A percentile compares a stretch with the other conserved stretches of the same genome.
These are phyloP conservation scores for Puccinia novopanici DNA, from an alignment of 1,284 basidiomycete species.

Conservation along the genomic window DNA sequence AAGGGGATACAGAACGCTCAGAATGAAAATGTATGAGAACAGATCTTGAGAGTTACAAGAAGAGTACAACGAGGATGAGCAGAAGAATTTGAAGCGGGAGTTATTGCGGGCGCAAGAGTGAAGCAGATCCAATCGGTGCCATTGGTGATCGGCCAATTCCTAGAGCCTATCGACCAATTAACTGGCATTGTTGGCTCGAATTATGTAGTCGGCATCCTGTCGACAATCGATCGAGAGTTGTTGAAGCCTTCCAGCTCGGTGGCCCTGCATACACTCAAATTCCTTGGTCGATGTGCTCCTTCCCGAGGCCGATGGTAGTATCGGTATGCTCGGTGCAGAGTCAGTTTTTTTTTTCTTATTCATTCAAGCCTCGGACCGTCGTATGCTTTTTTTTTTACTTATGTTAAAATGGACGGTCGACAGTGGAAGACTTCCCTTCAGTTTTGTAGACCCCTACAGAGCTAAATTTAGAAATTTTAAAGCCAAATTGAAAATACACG, in stretches of 20 bases:
- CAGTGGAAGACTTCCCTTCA: too few relatives aligned
- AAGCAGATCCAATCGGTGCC: slow-evolving; percentile 99
- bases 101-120: slow-evolving; percentile 98
- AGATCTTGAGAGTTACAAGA: slow-evolving; percentile 79
- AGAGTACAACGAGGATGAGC: slow-evolving; percentile 97
- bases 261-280: slow-evolving; percentile 95
- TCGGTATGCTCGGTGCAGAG: slow-evolving; percentile 86
- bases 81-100: slow-evolving; percentile 95
- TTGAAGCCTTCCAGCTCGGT: slow-evolving; percentile 96
- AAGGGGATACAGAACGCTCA: too few relatives aligned
- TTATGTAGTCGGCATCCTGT: slow-evolving; percentile 96
- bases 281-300: slow-evolving; percentile 97
- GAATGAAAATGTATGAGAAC: not conserved
- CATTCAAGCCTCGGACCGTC: not conserved
- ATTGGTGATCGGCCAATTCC: slow-evolving; percentile 99
- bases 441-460: too few relatives aligned
- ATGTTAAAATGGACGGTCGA: not conserved
- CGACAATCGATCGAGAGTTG: slow-evolving; percentile 93
- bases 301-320: slow-evolving; percentile 96
- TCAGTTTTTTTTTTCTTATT: not conserved
- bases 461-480: too few relatives aligned
- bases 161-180: slow-evolving; percentile 97
- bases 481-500: too few relatives aligned
- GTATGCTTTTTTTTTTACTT: not conserved
- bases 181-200: slow-evolving; percentile 98